Conservation (phyloP, 306 rosid species). For the Carpinus viminea region DNA sequence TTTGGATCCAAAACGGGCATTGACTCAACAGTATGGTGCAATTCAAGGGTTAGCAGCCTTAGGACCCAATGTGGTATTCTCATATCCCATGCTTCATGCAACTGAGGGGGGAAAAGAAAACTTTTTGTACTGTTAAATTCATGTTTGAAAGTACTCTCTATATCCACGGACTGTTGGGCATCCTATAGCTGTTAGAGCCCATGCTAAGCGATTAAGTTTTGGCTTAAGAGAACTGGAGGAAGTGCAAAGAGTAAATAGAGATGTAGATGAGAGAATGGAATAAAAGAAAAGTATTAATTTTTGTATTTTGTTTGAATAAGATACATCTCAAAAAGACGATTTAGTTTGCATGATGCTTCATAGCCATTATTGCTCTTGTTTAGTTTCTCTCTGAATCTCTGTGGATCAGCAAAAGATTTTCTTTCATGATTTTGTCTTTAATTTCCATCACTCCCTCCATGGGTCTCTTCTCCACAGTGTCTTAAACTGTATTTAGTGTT, state of each 20-base stretch:
- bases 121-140: conserved; percentile 7
- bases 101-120: conserved; percentile 8
- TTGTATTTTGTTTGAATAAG: too few species aligned
- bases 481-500: background rate
- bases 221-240: background rate
- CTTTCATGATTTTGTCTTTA: background rate
- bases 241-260: conserved; percentile 3
- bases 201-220: background rate
- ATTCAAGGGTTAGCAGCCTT: conserved; percentile 76
- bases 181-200: background rate
- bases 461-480: background rate
- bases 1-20: conserved; percentile 77
- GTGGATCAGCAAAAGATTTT: background rate
- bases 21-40: conserved; percentile 89
- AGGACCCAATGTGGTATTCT: conserved; percentile 78
- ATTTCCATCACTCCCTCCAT: background rate
- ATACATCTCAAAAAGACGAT: background rate
- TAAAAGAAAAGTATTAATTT: too few species aligned
- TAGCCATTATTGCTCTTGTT: background rate
- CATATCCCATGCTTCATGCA: conserved; percentile 29
- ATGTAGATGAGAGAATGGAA: background rate
- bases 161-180: conserved; percentile 9
- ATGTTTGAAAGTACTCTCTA: conserved; percentile 7
- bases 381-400: conserved; percentile 1
- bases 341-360: background rate